Conservation (phyloP, 148 eudicot genomes). For the Chenopodium berlandieri region DNA sequence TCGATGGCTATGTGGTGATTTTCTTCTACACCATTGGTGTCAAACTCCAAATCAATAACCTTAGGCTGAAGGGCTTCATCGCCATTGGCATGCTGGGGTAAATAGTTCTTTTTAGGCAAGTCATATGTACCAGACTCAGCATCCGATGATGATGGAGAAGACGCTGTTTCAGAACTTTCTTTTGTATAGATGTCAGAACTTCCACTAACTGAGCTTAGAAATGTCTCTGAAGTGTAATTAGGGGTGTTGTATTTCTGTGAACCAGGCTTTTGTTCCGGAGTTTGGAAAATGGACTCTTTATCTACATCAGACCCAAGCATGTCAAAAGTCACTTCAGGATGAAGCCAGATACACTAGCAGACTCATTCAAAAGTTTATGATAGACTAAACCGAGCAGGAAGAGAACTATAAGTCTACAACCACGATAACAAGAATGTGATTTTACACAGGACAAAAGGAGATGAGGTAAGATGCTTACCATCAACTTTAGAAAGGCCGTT, state of each 20-base stretch:
- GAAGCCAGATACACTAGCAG: neutral
- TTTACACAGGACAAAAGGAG: neutral
- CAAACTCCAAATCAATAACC: constrained; percentile 16
- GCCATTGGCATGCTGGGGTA: constrained; percentile 24
- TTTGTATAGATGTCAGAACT: constrained; percentile 50
- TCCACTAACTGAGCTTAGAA: constrained; percentile 43
- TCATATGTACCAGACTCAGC: constrained; percentile 62
- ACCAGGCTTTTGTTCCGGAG: constrained; percentile 51
- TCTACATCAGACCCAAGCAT: constrained; percentile 28
- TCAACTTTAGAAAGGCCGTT: constrained; percentile 16
- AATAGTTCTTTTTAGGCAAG: constrained; percentile 32
- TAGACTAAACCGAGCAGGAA: neutral
- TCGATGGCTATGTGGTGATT: constrained; percentile 7
- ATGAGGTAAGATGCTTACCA: constrained; percentile 14
- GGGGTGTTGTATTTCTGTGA: constrained; percentile 27
- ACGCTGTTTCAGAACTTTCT: constrained; percentile 50
- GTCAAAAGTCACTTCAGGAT: constrained; percentile 25
- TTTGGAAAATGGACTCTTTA: constrained; percentile 37
- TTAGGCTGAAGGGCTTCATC: constrained; percentile 28
- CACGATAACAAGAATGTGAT: neutral
- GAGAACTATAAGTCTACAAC: too few relatives aligned
- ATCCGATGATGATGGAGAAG: constrained; percentile 50
- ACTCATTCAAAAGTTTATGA: neutral
- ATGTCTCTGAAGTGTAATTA: constrained; percentile 32
- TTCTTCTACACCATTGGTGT: constrained; percentile 22